Conservation (phyloP, 2,329 filamentous ascomycete species). For the Rasamsonia emersonii region DNA sequence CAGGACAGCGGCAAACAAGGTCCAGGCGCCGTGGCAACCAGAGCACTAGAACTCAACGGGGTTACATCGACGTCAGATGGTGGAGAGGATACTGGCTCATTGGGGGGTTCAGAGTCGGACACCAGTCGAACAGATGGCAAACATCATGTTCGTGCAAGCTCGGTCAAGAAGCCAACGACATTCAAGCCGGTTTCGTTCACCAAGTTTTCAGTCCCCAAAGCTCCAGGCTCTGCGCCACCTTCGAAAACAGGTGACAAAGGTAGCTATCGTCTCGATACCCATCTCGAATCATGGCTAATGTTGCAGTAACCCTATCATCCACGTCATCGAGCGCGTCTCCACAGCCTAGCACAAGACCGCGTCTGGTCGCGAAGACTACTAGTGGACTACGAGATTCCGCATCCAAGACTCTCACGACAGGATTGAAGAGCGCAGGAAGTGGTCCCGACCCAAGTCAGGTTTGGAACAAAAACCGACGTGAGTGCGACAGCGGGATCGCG, state of each 20-base stretch:
- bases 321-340: conserved; percentile 28
- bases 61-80: conserved; percentile 26
- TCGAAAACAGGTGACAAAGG: conserved; percentile 49
- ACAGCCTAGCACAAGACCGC: conserved; percentile 45
- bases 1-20: conserved; percentile 13
- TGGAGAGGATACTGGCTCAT: conserved; percentile 31
- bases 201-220: conserved; percentile 57
- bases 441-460: conserved; percentile 61
- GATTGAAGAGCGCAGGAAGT: conserved; percentile 36
- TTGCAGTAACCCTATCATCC: conserved; percentile 26
- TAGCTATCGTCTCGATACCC: conserved; percentile 16
- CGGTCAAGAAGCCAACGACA: conserved; percentile 52
- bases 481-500: conserved; percentile 11
- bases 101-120: conserved; percentile 54
- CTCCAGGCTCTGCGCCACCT: conserved; percentile 43
- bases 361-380: conserved; percentile 55
- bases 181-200: conserved; percentile 61
- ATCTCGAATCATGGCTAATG: conserved; percentile 7
- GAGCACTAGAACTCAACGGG: conserved; percentile 33
- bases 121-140: conserved; percentile 47
- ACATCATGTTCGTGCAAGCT: conserved; percentile 37
- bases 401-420: conserved; percentile 39
- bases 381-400: conserved; percentile 43
- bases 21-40: conserved; percentile 23
- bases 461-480: conserved; percentile 61